phyloP scores from a whole-genome alignment of 768 basidiomycete species.

The Candolleomyces aberdarensis region DNA sequence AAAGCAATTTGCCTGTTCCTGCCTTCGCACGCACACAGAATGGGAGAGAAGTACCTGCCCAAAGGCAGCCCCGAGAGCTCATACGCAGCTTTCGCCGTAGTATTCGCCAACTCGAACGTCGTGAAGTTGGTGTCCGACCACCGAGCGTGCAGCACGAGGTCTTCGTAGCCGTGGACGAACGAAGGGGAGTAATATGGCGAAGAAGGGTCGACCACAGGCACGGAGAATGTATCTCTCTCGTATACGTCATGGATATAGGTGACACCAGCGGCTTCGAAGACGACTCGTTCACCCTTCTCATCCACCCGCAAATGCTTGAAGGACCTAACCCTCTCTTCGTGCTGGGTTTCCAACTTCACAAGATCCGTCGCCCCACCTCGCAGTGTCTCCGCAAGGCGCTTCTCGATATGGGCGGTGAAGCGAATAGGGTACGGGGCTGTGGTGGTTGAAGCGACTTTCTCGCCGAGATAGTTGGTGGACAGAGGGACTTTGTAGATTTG shows the following conservation, averaged over 20 bases:
- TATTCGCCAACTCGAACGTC: constrained; percentile 61
- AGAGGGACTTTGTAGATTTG: constrained; percentile 65
- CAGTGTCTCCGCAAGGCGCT: constrained; percentile 61
- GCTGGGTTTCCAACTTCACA: constrained; percentile 48
- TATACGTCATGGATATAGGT: constrained; percentile 48
- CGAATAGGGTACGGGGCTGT: constrained; percentile 43
- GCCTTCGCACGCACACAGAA: constrained; percentile 46
- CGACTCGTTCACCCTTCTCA: constrained; percentile 46
- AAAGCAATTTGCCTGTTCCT: constrained; percentile 52
- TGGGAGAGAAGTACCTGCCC: constrained; percentile 63
- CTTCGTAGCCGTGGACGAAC: constrained; percentile 49
- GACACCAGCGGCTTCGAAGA: constrained; percentile 68
- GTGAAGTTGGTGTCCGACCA: constrained; percentile 68
- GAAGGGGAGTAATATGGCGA: constrained; percentile 66
- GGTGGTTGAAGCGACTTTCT: constrained; percentile 40
- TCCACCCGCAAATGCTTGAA: constrained; percentile 62
- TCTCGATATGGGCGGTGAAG: constrained; percentile 63
- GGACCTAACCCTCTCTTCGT: constrained; percentile 54
- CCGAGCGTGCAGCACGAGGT: constrained; percentile 59
- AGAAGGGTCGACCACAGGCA: constrained; percentile 46
- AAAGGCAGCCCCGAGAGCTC: constrained; percentile 56
- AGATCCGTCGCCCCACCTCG: constrained; percentile 43
- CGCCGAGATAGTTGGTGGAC: constrained; percentile 46
- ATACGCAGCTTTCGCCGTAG: constrained; percentile 39
- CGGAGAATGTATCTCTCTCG: constrained; percentile 26